Evolutionary conservation across 495 filamentous ascomycete species (phyloP), one percentile per base, ranked within the genome.

Genomic region (Sporormia fimetaria): DNA sequence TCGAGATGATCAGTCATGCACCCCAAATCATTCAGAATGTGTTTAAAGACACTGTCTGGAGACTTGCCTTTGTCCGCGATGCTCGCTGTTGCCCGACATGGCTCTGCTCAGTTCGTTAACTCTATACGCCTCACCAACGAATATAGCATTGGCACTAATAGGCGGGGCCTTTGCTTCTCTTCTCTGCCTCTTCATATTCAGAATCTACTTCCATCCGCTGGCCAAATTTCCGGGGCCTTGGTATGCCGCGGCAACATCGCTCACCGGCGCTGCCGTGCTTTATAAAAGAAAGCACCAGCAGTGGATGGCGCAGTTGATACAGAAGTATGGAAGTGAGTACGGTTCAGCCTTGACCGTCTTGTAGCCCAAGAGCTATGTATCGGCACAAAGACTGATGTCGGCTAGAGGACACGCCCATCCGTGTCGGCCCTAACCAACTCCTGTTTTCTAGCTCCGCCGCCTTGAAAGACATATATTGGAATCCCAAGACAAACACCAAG

Each of bases 381-480:
- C n/a, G n/a, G n/a, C n/a, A n/a, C 4, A 18, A 8, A 7, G 12
- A 28, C 30, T 41, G 17, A 41, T 21, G 32, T 9, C 17, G 6
- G 12, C 3, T 17, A 47, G 37, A 33, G 11, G 33, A 38, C 28
- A 25, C 14, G n/a, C 46, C 40, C 33, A 49, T 49, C 34, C 46
- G 46, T 28, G 40, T 44, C 26, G 34, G 39, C 11, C 46, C 46
- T 4, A 49, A 26, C 5, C 43, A 39, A 33, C 46, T 44, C 11
- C 12, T 43, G 16, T 49, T 49, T 22, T 28, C 40, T 17, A n/a
- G 39, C 4, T 28, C 46, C 0, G 43, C 46, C 3, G 33, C 46
- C 2, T 29, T 43, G 6, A 49, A 49, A 35, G 33, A 44, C 27
- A 49, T 49, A 34, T 49, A 49, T 21, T 44, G 46, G 33, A 33